Base-by-base conservation (phyloP, 78 protist species). In the Pirum gemmata region DNA sequence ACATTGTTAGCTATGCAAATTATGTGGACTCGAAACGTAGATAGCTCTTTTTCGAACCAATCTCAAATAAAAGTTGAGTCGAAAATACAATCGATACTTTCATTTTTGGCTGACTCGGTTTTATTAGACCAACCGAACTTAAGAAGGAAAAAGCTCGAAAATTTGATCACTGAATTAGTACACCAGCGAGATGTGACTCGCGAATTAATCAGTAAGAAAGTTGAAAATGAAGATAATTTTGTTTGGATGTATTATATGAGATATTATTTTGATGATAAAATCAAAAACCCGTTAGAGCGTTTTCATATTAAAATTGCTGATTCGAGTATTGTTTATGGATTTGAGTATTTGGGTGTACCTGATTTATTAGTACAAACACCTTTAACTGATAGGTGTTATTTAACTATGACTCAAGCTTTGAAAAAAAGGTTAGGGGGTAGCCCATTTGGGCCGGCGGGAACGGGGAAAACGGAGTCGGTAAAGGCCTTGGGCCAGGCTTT, bases 381-480 rank as follows among this genome's bases (percentile, higher is more conserved):
- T 27, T 93, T 96, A 73, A 96, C 99, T 26, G 97, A 95, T 86
- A 85, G 90, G 29, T 90, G 94, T 90, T 97, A 92, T 91, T 90
- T 96, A 75, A 95, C 96, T 26, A 87, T 97, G 76, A 93, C 96
- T 1, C 98, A 97, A 82, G 99, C 99, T 0, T 41, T 97, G 26
- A 93, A 94, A 37, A 61, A 87, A 1, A 78, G 95, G 31, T 78
- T 96, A 90, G 99, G 99, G 0, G 99, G 99, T 78, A 87, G 89
- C 79, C 99, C 99, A 34, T 93, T 94, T 83, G 99, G 99, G 34
- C 99, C 99, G 0, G 99, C 99, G 0, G 99, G 99, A 34, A 98
- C 99, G 0, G 99, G 99, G 75, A 98, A 98, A 92, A 98, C 99
- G 27, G 99, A 98, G 89, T 90, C 96, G 25, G 96, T 95, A 77